Evolutionary conservation across 768 basidiomycete species (phyloP).

Genomic region (Tricholoma terreum): DNA sequence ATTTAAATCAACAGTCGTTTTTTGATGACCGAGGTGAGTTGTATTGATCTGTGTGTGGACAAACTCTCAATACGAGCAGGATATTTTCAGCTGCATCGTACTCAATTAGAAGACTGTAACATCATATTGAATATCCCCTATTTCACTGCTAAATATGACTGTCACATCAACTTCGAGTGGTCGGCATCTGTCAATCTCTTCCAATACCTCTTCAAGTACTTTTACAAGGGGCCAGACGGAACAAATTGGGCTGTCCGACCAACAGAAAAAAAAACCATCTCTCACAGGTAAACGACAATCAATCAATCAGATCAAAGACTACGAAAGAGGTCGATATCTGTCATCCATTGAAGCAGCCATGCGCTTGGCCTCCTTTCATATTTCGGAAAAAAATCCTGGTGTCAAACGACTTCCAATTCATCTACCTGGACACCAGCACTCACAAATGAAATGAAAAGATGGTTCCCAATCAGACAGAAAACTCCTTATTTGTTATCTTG

Average conservation of each 20-base stretch:
- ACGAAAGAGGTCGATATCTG: constrained; percentile 29
- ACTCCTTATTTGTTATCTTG: constrained; percentile 17
- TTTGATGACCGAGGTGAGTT: not conserved
- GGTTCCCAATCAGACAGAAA: constrained; percentile 11
- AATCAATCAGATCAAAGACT: constrained; percentile 35
- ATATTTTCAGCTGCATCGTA: not conserved
- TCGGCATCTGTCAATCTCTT: constrained; percentile 29
- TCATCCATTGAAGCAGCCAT: constrained; percentile 34
- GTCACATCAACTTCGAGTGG: constrained; percentile 37
- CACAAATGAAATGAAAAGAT: constrained; percentile 20
- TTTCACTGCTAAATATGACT: constrained; percentile 22
- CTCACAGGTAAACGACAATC: not conserved
- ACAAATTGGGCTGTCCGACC: not conserved
- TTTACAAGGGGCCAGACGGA: constrained; percentile 26
- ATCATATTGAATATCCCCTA: constrained; percentile 25
- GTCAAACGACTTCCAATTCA: constrained; percentile 34
- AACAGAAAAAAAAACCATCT: not conserved
- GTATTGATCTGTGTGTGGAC: not conserved
- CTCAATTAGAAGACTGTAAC: constrained; percentile 7
- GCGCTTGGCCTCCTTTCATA: constrained; percentile 32
- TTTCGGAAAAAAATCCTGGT: constrained; percentile 30
- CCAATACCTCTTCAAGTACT: constrained; percentile 39
- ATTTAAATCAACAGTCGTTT: not conserved
- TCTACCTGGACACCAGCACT: constrained; percentile 12
- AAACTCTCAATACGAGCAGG: not conserved